Base-by-base conservation (phyloP, 495 filamentous ascomycete species). In the Achaetomiella virescens region DNA sequence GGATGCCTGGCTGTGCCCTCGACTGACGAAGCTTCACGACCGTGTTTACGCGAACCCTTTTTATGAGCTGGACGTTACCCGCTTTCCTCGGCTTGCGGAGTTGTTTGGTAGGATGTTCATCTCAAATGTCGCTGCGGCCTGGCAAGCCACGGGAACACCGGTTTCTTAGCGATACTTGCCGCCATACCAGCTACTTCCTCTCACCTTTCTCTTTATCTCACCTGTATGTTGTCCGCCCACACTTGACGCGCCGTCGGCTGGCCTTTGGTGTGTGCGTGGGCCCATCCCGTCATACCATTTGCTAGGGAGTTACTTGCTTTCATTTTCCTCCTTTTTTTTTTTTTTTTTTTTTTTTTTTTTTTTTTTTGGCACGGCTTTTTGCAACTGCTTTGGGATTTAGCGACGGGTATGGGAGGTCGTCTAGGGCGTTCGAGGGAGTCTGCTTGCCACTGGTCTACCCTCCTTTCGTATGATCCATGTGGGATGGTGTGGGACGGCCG, bases 141-240 rank as follows among this genome's bases (percentile, higher is more conserved):
- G 27, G 27, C 5, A 9, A 31, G 27, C 27, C 27, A 9, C 27
- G 27, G 27, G 27, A 31, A 4, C 27, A 9, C 27, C 27, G 27
- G 27, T 31, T 31, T 9, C 36, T 56, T 36, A 25, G 41, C 41
- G 25, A 31, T 40, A 11, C 47, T 52, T 48, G 52, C 48, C 47
- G 58, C 22, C 52, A 60, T 60, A 60, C 58, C 58, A 52, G 48
- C 52, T 41, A 40, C 41, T 51, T 46, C 48, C 52, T 49, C 38
- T 38, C 51, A 50, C 51, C 57, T 22, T 46, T 41, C 51, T 31
- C 35, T 56, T 31, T 27, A 7, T 46, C 21, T 40, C 33, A 14
- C 43, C n/a, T 40, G 33, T 59, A 33, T 36, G 48, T 53, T 43
- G 27, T 31, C 9, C 27, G 9, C 27, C 27, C 4, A 9, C 27